Conservation (phyloP, 1,284 basidiomycete species). For the Papiliotrema flavescens region DNA sequence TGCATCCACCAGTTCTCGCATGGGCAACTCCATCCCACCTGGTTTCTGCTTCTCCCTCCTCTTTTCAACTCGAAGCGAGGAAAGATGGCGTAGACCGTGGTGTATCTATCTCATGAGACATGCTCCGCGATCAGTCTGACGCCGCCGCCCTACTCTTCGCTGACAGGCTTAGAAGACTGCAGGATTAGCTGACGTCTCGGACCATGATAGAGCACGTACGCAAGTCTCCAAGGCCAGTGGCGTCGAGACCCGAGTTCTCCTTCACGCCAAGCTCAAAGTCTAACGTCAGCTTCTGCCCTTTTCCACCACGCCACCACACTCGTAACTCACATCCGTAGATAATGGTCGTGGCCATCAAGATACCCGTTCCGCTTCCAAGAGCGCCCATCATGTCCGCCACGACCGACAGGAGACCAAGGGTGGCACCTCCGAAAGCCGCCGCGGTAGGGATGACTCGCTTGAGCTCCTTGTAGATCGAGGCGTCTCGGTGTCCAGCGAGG, state of each 20-base stretch:
- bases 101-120: too few species aligned
- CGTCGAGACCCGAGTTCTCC: slow-evolving; percentile 52
- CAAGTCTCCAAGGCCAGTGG: slow-evolving; percentile 51
- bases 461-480: slow-evolving; percentile 97
- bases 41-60: too few species aligned
- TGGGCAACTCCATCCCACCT: too few species aligned
- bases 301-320: slow-evolving; percentile 1
- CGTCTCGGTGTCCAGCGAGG: slow-evolving; percentile 95
- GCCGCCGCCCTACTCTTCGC: too few species aligned
- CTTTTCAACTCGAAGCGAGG: too few species aligned
- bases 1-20: too few species aligned
- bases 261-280: slow-evolving; percentile 55
- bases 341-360: slow-evolving; percentile 95
- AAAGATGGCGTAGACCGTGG: too few species aligned
- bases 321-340: slow-evolving; percentile 79
- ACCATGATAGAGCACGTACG: slow-evolving; percentile 20
- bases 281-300: slow-evolving; percentile 8
- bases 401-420: slow-evolving; percentile 89
- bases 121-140: too few species aligned
- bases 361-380: slow-evolving; percentile 94
- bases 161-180: slow-evolving; percentile 3
- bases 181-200: neutral
- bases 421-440: slow-evolving; percentile 93
- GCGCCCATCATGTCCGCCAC: slow-evolving; percentile 95
- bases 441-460: slow-evolving; percentile 97